Percentiles rank a stretch among this genome's conserved stretches.
Evolutionary conservation across 768 basidiomycete species (phyloP).

Genomic region (Amanita rimosa): DNA sequence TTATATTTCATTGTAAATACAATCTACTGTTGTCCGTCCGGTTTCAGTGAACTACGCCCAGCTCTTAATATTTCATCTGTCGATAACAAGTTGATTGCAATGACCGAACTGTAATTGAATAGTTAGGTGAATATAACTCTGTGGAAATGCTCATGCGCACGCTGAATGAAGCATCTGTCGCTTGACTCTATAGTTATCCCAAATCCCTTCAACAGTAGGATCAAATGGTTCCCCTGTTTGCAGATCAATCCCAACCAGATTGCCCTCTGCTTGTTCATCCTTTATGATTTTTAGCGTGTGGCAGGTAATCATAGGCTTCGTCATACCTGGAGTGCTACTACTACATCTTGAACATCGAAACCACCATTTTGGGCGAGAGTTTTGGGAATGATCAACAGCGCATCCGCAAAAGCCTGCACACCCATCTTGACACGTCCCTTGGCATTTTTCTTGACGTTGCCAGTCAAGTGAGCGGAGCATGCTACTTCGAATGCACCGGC

Average conservation of each 20-base stretch:
- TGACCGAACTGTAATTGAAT: constrained; percentile 54
- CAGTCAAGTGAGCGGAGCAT: constrained; percentile 75
- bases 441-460: constrained; percentile 69
- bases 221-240: constrained; percentile 94
- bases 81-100: constrained; percentile 89
- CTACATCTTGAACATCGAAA: constrained; percentile 91
- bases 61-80: constrained; percentile 94
- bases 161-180: constrained; percentile 99
- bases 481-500: constrained; percentile 97
- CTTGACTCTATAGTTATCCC: constrained; percentile 99
- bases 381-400: constrained; percentile 89
- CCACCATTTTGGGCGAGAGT: constrained; percentile 94
- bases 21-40: constrained; percentile 49
- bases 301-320: background rate
- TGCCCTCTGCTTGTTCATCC: constrained; percentile 95
- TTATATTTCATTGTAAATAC: background rate
- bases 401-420: constrained; percentile 94
- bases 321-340: constrained; percentile 79
- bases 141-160: constrained; percentile 15
- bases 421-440: constrained; percentile 97
- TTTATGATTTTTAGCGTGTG: constrained; percentile 15
- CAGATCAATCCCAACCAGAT: constrained; percentile 83
- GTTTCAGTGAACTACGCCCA: constrained; percentile 78
- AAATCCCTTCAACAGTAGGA: constrained; percentile 90
- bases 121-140: constrained; percentile 15